These are phyloP conservation scores for Pichia californica DNA, from an alignment of 805 yeast species.

Conservation along the genomic window DNA sequence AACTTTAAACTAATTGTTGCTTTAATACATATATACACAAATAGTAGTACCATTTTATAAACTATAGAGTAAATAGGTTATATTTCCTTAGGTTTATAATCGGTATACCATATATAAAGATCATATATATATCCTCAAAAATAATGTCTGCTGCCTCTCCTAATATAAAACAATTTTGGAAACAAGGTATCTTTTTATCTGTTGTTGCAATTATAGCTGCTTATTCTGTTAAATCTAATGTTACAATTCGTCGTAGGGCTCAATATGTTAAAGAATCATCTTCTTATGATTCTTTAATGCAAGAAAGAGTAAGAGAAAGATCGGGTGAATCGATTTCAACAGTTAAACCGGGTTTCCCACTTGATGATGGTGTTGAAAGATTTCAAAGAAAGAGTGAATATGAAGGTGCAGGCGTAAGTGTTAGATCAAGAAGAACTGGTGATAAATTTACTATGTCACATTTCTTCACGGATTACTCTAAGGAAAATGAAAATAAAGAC, in stretches of 20 bases:
- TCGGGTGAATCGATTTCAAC: constrained; percentile 21
- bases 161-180: constrained; percentile 25
- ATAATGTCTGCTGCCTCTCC: constrained; percentile 19
- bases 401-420: constrained; percentile 63
- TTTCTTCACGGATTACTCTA: constrained; percentile 13
- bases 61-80: no score
- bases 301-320: constrained; percentile 16
- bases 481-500: neutral
- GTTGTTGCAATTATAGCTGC: constrained; percentile 29
- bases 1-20: no score
- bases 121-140: no score
- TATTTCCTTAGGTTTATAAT: no score
- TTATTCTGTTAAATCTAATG: constrained; percentile 30
- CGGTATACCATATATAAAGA: no score
- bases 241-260: constrained; percentile 28
- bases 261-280: constrained; percentile 32
- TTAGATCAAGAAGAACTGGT: constrained; percentile 38
- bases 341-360: constrained; percentile 30
- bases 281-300: constrained; percentile 26
- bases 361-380: constrained; percentile 31
- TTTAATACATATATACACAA: no score
- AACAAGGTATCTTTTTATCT: constrained; percentile 25
- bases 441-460: constrained; percentile 26
- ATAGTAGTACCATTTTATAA: no score
- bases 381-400: constrained; percentile 51